Base-by-base conservation (phyloP, 805 yeast species). In the Suhomyces xylopsoci region DNA sequence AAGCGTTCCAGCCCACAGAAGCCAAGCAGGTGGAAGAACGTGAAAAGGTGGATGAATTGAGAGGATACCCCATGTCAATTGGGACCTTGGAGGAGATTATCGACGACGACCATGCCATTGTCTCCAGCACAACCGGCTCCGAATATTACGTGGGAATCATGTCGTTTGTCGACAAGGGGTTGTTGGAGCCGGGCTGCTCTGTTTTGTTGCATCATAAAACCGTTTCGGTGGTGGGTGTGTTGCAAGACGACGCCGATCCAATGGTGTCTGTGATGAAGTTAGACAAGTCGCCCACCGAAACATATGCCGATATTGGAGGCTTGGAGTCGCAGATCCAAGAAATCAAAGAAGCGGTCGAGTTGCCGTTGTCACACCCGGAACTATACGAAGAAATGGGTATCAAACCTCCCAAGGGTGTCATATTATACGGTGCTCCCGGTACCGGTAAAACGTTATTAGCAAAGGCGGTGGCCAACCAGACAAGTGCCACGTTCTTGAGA, bases 21-120 rank as follows among this genome's bases (percentile, higher is more conserved):
- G 96, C 94, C 65, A 90, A 90, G 70, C 96, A 92, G 66, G 96
- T 90, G 24, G 99, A 94, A 69, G 99, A 94, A 71, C 81, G 97
- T 61, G 92, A 90, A 61, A 91, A 92, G 69, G 87, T 94, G 53
- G 98, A 94, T 67, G 97, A 92, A 61, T 81, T 94, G 64, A 85
- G 99, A 70, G 99, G 99, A 6, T 84, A 90, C 44, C 99, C 99
- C 52, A 87, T 94, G 88, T 87, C 96, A 41, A 88, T 94, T 56
- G 99, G 99, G 48, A 91, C 97, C 2, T 79, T 94, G 63, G 99
- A 94, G 68, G 99, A 94, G 75, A 90, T 94, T 56, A 90, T 94
- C 61, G 99, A 94, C 67, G 99, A 94, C 70, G 99, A 94, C 68
- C 99, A 94, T 71, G 99, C 99, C 17, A 94, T 94, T 76, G 97